These are phyloP conservation scores for Theileria annulata DNA, from an alignment of 169 alveolate species.

Conservation along the genomic window DNA sequence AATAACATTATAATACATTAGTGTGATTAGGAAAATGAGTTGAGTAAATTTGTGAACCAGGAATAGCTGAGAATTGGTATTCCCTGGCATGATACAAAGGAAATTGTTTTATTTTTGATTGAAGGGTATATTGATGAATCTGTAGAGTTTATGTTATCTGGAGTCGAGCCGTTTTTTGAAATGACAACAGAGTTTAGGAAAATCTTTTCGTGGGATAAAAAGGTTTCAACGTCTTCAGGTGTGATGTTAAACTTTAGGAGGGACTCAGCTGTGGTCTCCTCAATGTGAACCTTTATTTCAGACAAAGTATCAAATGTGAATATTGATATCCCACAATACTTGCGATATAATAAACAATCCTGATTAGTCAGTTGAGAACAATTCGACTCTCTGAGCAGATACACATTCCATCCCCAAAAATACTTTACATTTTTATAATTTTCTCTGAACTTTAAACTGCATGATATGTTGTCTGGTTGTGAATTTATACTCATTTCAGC, in stretches of 20 bases:
- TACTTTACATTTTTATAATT: constrained; percentile 27
- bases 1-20: neutral
- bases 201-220: constrained; percentile 31
- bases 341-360: constrained; percentile 36
- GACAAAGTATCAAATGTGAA: neutral
- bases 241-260: constrained; percentile 10
- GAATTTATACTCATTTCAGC: neutral
- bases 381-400: constrained; percentile 22
- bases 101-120: constrained; percentile 29
- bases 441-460: constrained; percentile 5
- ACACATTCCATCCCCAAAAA: constrained; percentile 62
- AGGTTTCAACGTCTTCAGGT: constrained; percentile 30
- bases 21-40: neutral
- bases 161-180: constrained; percentile 26
- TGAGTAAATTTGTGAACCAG: constrained; percentile 39
- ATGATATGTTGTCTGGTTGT: neutral
- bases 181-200: constrained; percentile 40
- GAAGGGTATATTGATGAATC: constrained; percentile 2
- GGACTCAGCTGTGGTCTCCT: neutral
- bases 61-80: constrained; percentile 31
- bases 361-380: neutral
- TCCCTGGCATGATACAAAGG: constrained; percentile 55
- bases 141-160: neutral
- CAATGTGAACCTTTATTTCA: constrained; percentile 20
- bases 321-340: constrained; percentile 53